phyloP scores from a whole-genome alignment of 169 alveolate species.

The Cryptosporidium baileyi region DNA sequence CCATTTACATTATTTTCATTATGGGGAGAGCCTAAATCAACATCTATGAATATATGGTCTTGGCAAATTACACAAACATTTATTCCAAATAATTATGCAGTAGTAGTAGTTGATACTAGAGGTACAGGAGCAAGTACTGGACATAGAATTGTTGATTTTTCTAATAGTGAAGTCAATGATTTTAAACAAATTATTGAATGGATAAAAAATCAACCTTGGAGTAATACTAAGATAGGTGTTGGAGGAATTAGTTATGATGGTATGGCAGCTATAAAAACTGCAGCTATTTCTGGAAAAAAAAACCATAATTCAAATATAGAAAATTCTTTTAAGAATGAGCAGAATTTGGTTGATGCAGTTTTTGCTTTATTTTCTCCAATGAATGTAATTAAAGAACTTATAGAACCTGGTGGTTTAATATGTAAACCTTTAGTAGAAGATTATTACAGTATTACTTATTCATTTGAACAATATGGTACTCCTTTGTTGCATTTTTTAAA shows the following conservation, averaged over 20 bases:
- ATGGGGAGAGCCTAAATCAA: slow-evolving; percentile 74
- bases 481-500: slow-evolving; percentile 72
- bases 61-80: slow-evolving; percentile 75
- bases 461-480: slow-evolving; percentile 74
- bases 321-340: slow-evolving; percentile 9
- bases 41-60: slow-evolving; percentile 75
- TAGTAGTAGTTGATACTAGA: slow-evolving; percentile 76
- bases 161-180: slow-evolving; percentile 72
- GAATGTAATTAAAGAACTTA: slow-evolving; percentile 74
- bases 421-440: slow-evolving; percentile 74
- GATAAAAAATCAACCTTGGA: slow-evolving; percentile 73
- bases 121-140: slow-evolving; percentile 81
- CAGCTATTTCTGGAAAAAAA: slow-evolving; percentile 67
- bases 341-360: slow-evolving; percentile 53
- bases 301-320: background rate
- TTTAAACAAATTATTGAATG: slow-evolving; percentile 69
- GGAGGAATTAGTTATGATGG: slow-evolving; percentile 80
- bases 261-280: slow-evolving; percentile 75
- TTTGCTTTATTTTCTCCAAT: slow-evolving; percentile 72
- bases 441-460: slow-evolving; percentile 72
- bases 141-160: slow-evolving; percentile 72
- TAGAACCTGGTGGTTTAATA: slow-evolving; percentile 75
- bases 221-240: slow-evolving; percentile 72
- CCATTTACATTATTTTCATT: slow-evolving; percentile 75
- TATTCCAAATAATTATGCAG: slow-evolving; percentile 74